Percentiles rank a stretch among this genome's conserved stretches.
These are phyloP conservation scores for Tulasnella sp. DNA, from an alignment of 768 basidiomycete genomes.

Conservation along the genomic window DNA sequence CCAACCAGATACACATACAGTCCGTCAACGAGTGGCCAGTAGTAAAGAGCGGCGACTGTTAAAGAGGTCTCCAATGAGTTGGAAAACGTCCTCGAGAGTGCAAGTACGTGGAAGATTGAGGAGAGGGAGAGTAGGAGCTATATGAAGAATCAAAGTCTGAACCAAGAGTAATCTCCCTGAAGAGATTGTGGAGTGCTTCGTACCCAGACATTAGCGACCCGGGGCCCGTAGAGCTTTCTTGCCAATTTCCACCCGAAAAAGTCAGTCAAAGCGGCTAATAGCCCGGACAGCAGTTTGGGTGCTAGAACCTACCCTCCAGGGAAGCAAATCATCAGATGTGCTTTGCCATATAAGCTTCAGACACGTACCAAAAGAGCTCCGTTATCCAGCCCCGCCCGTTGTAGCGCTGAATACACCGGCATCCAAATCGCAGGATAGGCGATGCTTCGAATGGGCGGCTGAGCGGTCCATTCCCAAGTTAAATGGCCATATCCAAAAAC, in stretches of 20 bases:
- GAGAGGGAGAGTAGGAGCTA: slow-evolving; percentile 77
- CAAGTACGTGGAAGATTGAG: slow-evolving; percentile 81
- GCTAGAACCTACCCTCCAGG: slow-evolving; percentile 50
- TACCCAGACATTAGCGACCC: slow-evolving; percentile 60
- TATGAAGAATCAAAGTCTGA: slow-evolving; percentile 19
- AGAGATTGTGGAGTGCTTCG: slow-evolving; percentile 35
- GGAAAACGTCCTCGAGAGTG: slow-evolving; percentile 81
- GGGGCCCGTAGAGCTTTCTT: slow-evolving; percentile 51
- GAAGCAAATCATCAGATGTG: slow-evolving; percentile 17
- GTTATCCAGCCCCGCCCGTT: slow-evolving; percentile 51
- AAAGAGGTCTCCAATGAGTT: slow-evolving; percentile 91
- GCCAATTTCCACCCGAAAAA: slow-evolving; percentile 65
- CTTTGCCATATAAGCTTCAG: background rate
- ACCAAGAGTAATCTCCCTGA: background rate
- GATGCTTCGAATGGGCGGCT: slow-evolving; percentile 69
- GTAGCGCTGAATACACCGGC: slow-evolving; percentile 70
- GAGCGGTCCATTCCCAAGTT: slow-evolving; percentile 92
- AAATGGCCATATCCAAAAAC: slow-evolving; percentile 90
- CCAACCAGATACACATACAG: slow-evolving; percentile 20
- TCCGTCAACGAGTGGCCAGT: slow-evolving; percentile 50
- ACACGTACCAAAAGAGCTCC: slow-evolving; percentile 59
- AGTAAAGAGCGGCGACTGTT: slow-evolving; percentile 67
- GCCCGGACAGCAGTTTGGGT: slow-evolving; percentile 74
- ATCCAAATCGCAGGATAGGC: slow-evolving; percentile 78
- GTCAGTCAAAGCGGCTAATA: slow-evolving; percentile 76